These are phyloP conservation scores for Coemansia sp. DNA, from an alignment of 192 early-diverging fungal species.

Conservation along the genomic window DNA sequence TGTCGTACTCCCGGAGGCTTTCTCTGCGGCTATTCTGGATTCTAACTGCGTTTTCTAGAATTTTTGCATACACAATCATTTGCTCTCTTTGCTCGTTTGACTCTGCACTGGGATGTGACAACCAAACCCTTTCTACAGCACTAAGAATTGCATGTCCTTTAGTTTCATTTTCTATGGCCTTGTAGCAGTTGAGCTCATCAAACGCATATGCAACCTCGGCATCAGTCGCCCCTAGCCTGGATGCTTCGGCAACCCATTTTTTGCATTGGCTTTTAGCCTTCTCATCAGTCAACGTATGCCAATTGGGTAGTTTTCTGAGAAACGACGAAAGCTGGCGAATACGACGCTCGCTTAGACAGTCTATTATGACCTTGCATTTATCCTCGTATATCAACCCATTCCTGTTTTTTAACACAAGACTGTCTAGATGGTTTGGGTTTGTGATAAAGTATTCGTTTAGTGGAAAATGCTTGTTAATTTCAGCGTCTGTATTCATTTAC, in stretches of 20 bases:
- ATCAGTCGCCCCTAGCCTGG: conserved; percentile 2
- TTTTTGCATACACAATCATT: too few relatives aligned
- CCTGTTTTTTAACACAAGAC: too few relatives aligned
- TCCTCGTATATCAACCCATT: too few relatives aligned
- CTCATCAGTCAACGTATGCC: too few relatives aligned
- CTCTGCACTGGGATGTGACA: conserved; percentile 15
- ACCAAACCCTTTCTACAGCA: conserved; percentile 21
- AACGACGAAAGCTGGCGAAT: conserved; percentile 3
- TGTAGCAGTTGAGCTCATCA: conserved; percentile 24
- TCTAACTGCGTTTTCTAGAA: too few relatives aligned
- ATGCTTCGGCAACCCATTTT: conserved; percentile 2
- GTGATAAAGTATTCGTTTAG: too few relatives aligned
- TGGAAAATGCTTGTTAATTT: too few relatives aligned
- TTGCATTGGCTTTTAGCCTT: too few relatives aligned
- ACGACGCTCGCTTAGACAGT: neutral
- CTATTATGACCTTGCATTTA: too few relatives aligned
- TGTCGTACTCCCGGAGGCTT: too few relatives aligned
- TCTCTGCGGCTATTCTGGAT: conserved; percentile 8
- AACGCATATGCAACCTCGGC: conserved; percentile 11
- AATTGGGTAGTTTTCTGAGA: conserved; percentile 39
- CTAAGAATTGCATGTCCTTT: neutral
- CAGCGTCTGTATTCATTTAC: too few relatives aligned
- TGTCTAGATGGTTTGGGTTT: too few relatives aligned
- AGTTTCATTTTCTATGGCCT: neutral
- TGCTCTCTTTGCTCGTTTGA: neutral